A percentile compares a stretch with the other conserved stretches of the same genome.
phyloP scores from a whole-genome alignment of 192 early-diverging fungal genomes.

The Coemansia sp. region DNA sequence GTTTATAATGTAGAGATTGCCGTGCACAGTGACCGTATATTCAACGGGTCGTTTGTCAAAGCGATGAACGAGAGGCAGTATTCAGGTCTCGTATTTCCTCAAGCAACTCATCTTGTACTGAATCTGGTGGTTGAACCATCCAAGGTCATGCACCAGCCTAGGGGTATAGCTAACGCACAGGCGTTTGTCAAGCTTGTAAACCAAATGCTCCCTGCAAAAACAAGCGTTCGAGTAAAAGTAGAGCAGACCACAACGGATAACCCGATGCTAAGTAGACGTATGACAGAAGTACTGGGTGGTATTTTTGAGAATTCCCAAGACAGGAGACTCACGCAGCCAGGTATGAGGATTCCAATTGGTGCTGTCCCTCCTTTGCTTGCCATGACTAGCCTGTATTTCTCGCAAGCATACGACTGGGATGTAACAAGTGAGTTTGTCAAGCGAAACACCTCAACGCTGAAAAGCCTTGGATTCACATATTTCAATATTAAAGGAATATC shows the following conservation, averaged over 20 bases:
- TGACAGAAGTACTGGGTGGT: background rate
- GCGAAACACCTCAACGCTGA: background rate
- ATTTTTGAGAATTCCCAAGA: background rate
- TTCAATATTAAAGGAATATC: background rate
- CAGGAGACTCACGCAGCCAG: background rate
- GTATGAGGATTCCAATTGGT: background rate
- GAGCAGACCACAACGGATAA: background rate
- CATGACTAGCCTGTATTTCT: background rate
- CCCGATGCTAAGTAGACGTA: background rate
- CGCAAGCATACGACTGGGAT: background rate
- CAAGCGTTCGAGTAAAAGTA: background rate
- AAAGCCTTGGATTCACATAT: background rate
- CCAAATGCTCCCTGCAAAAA: background rate
- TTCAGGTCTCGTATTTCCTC: background rate
- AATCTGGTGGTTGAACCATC: background rate
- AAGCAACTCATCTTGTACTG: background rate
- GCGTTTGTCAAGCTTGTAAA: background rate
- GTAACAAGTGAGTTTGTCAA: background rate
- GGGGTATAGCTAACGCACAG: background rate
- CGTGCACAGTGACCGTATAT: background rate
- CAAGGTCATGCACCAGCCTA: background rate
- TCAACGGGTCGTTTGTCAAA: background rate
- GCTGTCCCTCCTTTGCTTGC: background rate
- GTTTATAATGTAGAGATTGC: background rate
- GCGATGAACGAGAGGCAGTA: background rate